These are phyloP conservation scores for Globisporangium acanthophoron DNA, from an alignment of 352 stramenopile genomes.

Conservation along the genomic window DNA sequence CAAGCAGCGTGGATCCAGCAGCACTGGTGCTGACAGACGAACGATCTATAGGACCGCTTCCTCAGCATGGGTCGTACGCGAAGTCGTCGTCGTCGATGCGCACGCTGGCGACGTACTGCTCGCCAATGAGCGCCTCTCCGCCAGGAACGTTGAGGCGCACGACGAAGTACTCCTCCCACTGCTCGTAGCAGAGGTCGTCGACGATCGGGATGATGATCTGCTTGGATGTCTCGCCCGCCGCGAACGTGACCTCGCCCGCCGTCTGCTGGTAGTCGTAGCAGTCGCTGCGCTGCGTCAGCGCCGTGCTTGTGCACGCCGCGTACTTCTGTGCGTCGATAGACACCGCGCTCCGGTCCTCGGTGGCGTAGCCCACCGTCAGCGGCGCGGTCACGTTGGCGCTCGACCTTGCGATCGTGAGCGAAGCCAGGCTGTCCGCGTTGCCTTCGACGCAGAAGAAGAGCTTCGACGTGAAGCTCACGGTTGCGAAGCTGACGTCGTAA, in stretches of 20 bases:
- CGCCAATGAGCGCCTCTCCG: slow-evolving; percentile 81
- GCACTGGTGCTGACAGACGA: slow-evolving; percentile 23
- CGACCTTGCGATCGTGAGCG: slow-evolving; percentile 43
- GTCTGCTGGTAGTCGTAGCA: slow-evolving; percentile 76
- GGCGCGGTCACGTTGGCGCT: slow-evolving; percentile 36
- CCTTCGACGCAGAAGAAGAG: slow-evolving; percentile 64
- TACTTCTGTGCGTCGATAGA: slow-evolving; percentile 57
- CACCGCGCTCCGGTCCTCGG: slow-evolving; percentile 60
- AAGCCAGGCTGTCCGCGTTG: slow-evolving; percentile 48
- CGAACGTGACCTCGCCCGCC: slow-evolving; percentile 88
- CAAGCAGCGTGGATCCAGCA: slow-evolving; percentile 36
- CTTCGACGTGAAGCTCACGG: slow-evolving; percentile 47
- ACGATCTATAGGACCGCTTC: background rate
- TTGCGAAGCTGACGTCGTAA: slow-evolving; percentile 54
- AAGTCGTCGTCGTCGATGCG: slow-evolving; percentile 94
- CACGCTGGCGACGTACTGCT: slow-evolving; percentile 85
- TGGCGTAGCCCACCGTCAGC: slow-evolving; percentile 68
- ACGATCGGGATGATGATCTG: slow-evolving; percentile 90
- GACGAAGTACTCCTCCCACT: slow-evolving; percentile 86
- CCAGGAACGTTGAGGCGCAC: slow-evolving; percentile 91
- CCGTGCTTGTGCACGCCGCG: slow-evolving; percentile 45
- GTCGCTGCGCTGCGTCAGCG: slow-evolving; percentile 45
- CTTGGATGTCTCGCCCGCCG: slow-evolving; percentile 73
- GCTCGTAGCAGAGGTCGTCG: slow-evolving; percentile 91
- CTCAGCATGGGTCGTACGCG: slow-evolving; percentile 42